Conservation (phyloP, 306 rosid genomes). For the Alnus rubra region DNA sequence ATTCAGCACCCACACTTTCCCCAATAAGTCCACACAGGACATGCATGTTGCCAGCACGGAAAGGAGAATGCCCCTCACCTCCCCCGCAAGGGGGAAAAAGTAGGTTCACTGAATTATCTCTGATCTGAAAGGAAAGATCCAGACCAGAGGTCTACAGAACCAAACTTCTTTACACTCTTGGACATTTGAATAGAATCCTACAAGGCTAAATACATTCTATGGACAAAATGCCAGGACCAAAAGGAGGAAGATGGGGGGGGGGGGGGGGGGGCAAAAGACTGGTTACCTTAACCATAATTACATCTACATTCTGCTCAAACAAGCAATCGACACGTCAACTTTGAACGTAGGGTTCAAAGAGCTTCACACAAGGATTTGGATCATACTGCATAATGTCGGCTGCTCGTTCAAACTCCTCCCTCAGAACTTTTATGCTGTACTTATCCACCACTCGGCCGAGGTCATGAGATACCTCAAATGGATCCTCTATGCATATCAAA, state of each 20-base stretch:
- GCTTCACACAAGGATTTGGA: conserved; percentile 78
- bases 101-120: conserved; percentile 5
- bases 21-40: not conserved
- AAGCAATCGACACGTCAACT: conserved; percentile 26
- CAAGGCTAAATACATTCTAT: conserved; percentile 35
- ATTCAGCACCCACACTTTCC: not conserved
- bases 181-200: conserved; percentile 21
- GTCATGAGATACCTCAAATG: conserved; percentile 90
- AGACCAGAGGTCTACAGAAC: conserved; percentile 11
- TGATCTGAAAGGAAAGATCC: conserved; percentile 20
- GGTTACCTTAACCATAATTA: conserved; percentile 28
- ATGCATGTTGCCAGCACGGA: conserved; percentile 1
- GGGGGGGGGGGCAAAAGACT: conserved; percentile 1
- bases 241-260: conserved; percentile 1
- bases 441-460: conserved; percentile 95
- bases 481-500: conserved; percentile 97
- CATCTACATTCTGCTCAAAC: conserved; percentile 29
- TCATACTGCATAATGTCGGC: conserved; percentile 78
- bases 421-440: conserved; percentile 78
- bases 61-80: not conserved
- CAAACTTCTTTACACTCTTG: conserved; percentile 33
- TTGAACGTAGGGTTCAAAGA: conserved; percentile 72
- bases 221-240: conserved; percentile 25
- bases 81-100: not conserved
- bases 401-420: conserved; percentile 97